phyloP scores from a whole-genome alignment of 495 filamentous ascomycete species.

The Beverwykella pulmonaria region DNA sequence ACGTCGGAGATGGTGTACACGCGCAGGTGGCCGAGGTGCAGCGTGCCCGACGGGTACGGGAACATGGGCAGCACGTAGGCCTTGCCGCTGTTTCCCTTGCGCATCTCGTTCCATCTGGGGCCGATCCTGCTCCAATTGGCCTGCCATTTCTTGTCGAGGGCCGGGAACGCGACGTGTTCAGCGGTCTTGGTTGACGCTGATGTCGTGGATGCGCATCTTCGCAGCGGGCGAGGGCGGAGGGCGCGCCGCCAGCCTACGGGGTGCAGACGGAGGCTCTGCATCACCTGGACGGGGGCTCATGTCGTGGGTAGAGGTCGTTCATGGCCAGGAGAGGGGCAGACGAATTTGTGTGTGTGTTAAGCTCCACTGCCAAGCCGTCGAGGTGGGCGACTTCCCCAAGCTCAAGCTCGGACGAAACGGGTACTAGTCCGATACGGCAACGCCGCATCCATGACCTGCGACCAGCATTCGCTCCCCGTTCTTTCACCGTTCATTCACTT shows the following conservation, averaged over 20 bases:
- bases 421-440: too few relatives aligned
- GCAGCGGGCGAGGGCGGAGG: slow-evolving; percentile 14
- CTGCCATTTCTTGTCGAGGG: slow-evolving; percentile 78
- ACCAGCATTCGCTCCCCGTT: not conserved
- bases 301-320: not conserved
- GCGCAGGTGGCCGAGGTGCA: slow-evolving; percentile 87
- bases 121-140: slow-evolving; percentile 49
- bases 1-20: slow-evolving; percentile 92
- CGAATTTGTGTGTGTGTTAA: not conserved
- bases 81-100: slow-evolving; percentile 49
- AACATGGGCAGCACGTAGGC: slow-evolving; percentile 91
- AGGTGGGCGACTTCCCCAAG: not conserved
- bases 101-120: not conserved
- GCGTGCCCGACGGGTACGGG: slow-evolving; percentile 83
- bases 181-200: not conserved
- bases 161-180: slow-evolving; percentile 58
- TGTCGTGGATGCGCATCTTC: not conserved
- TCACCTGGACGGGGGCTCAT: slow-evolving; percentile 24
- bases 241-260: slow-evolving; percentile 23
- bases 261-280: slow-evolving; percentile 26
- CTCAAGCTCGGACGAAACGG: not conserved
- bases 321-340: not conserved
- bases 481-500: not conserved
- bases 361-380: slow-evolving; percentile 2
- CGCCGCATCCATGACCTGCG: not conserved